Evolutionary conservation across 495 filamentous ascomycete genomes (phyloP).

Genomic region (Choiromyces venosus): DNA sequence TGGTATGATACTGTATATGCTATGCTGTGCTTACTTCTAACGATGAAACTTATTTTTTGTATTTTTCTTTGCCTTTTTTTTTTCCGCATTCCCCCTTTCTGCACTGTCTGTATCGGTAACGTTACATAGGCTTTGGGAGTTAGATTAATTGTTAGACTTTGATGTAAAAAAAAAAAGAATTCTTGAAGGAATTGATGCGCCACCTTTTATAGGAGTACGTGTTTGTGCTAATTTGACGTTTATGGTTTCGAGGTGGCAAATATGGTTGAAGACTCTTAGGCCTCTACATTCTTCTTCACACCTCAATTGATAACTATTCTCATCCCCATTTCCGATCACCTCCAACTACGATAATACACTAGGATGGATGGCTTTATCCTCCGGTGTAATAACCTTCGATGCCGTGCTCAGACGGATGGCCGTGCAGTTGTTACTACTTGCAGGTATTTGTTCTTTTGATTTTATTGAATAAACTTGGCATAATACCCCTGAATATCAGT

Average conservation of each 20-base stretch:
- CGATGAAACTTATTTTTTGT: too few species aligned
- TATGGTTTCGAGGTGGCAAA: neutral
- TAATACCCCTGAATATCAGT: too few species aligned
- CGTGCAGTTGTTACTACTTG: slow-evolving; percentile 87
- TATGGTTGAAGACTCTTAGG: neutral
- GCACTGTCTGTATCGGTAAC: neutral
- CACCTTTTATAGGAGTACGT: neutral
- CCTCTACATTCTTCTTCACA: neutral
- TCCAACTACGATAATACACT: neutral
- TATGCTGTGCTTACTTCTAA: neutral
- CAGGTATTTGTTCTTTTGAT: slow-evolving; percentile 52
- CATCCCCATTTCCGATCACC: neutral
- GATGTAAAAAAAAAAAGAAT: neutral
- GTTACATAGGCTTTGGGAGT: neutral
- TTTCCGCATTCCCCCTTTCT: neutral
- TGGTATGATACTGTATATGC: neutral
- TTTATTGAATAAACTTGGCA: neutral
- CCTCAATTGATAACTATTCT: too few species aligned
- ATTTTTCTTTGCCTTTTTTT: too few species aligned
- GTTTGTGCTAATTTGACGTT: neutral
- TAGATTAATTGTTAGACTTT: neutral
- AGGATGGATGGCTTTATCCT: slow-evolving; percentile 47
- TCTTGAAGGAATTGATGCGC: neutral
- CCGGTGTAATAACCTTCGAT: slow-evolving; percentile 77
- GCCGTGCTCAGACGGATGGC: slow-evolving; percentile 64